Evolutionary conservation across 2,329 filamentous ascomycete species (phyloP).

Genomic region (Aureobasidium leucospermi): DNA sequence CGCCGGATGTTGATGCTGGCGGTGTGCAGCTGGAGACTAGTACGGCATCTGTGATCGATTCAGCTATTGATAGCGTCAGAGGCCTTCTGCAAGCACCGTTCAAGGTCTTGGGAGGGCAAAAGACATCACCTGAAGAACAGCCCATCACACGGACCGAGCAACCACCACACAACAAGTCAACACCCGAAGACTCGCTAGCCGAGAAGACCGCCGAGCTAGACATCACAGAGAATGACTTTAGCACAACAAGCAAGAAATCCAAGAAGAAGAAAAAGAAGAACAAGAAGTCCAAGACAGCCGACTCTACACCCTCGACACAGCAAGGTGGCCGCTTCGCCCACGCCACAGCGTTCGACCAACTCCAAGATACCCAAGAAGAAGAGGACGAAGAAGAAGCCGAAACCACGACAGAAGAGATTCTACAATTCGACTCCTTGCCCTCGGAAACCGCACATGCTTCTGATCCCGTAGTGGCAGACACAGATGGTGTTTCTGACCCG

Average conservation of each 20-base stretch:
- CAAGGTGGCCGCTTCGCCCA: constrained; percentile 23
- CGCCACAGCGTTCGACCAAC: constrained; percentile 26
- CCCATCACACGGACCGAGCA: not conserved
- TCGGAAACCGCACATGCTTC: constrained; percentile 1
- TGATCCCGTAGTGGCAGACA: constrained; percentile 8
- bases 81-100: constrained; percentile 1
- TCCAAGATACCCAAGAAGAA: constrained; percentile 21
- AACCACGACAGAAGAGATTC: not conserved
- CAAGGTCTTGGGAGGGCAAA: not conserved
- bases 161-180: not conserved
- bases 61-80: constrained; percentile 6
- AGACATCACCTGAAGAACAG: not conserved
- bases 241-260: constrained; percentile 15
- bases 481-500: constrained; percentile 8
- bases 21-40: constrained; percentile 15
- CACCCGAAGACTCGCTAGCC: not conserved
- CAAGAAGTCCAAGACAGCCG: not conserved
- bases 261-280: constrained; percentile 17
- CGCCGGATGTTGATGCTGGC: constrained; percentile 16
- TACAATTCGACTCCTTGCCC: constrained; percentile 15
- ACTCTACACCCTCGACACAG: not conserved
- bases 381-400: constrained; percentile 9
- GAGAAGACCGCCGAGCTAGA: not conserved
- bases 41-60: not conserved
- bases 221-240: not conserved